Base-by-base conservation (phyloP, 768 basidiomycete species). In the Mycena floridula region DNA sequence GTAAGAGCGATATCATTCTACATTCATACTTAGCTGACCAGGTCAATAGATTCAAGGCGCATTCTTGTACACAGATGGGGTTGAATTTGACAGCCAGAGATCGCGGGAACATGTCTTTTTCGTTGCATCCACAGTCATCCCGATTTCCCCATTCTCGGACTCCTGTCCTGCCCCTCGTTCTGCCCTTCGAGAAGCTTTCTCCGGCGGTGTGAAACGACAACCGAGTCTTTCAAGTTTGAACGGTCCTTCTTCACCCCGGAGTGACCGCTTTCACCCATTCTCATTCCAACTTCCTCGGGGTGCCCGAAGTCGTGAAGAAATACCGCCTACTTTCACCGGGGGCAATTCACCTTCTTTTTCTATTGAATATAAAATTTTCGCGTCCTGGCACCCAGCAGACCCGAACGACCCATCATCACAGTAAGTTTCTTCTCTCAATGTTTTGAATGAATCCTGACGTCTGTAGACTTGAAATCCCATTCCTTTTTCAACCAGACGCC, bases 381-480 rank as follows among this genome's bases (percentile, higher is more conserved):
- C 73, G 5, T 53, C 67, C 7, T 85, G 85, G 84, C 76, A 84
- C 54, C 67, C 78, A 0, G 59, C 45, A 23, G 69, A 73, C 42
- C 65, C 67, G 25, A 61, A 60, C 28, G 72, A 70, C 42, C 63
- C 65, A 27, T 62, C 64, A 23, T 68, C 70, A 15, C 60, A 69
- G 84, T 85, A 64, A 43, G 78, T 69, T 25, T 21, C 25, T 40
- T 53, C 49, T 42, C 35, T 52, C 38, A 45, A 36, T 39, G 21
- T 24, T 36, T 41, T 51, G 13, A 50, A 47, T 47, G 22, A 42
- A 23, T 25, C 46, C 24, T 21, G 42, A 12, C 37, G 40, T 51
- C 35, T 46, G 15, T 53, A 86, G 85, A 42, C 55, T 87, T 23
- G 81, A 85, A 49, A 74, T 79, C 3, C 85, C 85, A 5, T 68